A percentile compares a stretch with the other conserved stretches of the same genome.
Conservation (phyloP, 805 yeast genomes). For the Candida krabiensis region DNA sequence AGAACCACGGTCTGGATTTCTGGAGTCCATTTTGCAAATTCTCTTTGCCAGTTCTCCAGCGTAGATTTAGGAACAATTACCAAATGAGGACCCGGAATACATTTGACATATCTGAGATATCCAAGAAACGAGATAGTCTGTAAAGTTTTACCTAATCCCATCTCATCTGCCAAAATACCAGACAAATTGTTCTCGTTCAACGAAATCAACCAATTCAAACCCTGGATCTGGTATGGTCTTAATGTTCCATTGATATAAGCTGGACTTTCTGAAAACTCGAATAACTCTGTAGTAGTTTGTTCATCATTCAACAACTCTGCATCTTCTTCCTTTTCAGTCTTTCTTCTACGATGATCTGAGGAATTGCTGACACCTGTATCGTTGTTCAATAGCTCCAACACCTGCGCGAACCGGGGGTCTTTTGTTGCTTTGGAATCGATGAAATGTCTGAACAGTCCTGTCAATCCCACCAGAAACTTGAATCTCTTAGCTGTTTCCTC, state of each 20-base stretch:
- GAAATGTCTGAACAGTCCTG: constrained; percentile 67
- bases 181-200: constrained; percentile 66
- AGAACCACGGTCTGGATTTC: constrained; percentile 68
- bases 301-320: constrained; percentile 69
- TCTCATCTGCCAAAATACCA: constrained; percentile 82
- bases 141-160: constrained; percentile 82
- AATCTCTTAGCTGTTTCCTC: constrained; percentile 66
- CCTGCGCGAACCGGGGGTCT: constrained; percentile 56
- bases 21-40: constrained; percentile 77
- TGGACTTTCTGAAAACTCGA: constrained; percentile 54
- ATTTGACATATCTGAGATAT: constrained; percentile 60
- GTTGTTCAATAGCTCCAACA: constrained; percentile 41
- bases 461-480: constrained; percentile 62
- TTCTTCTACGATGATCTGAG: constrained; percentile 53
- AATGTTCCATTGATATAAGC: constrained; percentile 56
- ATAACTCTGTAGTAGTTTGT: constrained; percentile 37
- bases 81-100: constrained; percentile 68
- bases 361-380: constrained; percentile 8
- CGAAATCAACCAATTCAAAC: constrained; percentile 75
- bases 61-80: constrained; percentile 81
- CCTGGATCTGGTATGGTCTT: constrained; percentile 78
- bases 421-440: constrained; percentile 62
- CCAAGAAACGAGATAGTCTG: constrained; percentile 80
- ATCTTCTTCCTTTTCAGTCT: constrained; percentile 78
- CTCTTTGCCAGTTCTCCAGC: constrained; percentile 78